Percentiles rank a stretch among this genome's conserved stretches.
Evolutionary conservation across 225 moss, liverwort and hornwort genomes (phyloP).

Genomic region (Thuidium tamariscinum): DNA sequence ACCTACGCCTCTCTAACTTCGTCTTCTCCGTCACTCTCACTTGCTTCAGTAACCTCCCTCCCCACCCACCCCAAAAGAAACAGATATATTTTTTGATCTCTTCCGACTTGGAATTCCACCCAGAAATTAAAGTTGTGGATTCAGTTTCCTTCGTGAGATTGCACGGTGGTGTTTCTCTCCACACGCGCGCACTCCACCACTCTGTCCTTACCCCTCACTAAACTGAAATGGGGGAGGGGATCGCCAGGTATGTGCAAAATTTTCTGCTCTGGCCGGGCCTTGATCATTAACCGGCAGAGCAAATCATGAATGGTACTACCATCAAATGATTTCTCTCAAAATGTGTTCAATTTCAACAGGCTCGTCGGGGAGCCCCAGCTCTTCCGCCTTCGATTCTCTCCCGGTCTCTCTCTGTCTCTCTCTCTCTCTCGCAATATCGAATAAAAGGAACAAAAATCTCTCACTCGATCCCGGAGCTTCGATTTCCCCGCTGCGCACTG

Average conservation of each 20-base stretch:
- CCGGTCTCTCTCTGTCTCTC: too few relatives aligned
- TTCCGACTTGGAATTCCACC: not conserved
- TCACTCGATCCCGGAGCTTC: not conserved
- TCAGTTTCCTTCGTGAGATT: not conserved
- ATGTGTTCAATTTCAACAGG: not conserved
- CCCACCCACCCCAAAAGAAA: too few relatives aligned
- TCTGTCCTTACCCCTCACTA: not conserved
- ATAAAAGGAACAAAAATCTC: not conserved
- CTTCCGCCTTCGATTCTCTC: not conserved
- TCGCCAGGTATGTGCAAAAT: constrained; percentile 8
- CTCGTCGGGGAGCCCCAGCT: not conserved
- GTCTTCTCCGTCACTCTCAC: not conserved
- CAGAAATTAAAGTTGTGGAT: not conserved
- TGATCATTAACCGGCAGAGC: not conserved
- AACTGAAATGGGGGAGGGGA: not conserved
- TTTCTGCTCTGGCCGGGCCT: not conserved
- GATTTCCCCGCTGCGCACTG: not conserved
- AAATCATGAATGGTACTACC: not conserved
- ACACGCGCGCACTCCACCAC: not conserved
- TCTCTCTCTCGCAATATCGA: not conserved
- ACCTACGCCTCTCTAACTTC: not conserved
- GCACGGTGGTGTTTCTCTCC: not conserved
- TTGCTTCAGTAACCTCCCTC: not conserved
- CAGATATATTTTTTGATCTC: not conserved
- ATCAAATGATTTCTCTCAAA: not conserved